Evolutionary conservation across 2,329 filamentous ascomycete species (phyloP).

Genomic region (Didymella arachidicola): DNA sequence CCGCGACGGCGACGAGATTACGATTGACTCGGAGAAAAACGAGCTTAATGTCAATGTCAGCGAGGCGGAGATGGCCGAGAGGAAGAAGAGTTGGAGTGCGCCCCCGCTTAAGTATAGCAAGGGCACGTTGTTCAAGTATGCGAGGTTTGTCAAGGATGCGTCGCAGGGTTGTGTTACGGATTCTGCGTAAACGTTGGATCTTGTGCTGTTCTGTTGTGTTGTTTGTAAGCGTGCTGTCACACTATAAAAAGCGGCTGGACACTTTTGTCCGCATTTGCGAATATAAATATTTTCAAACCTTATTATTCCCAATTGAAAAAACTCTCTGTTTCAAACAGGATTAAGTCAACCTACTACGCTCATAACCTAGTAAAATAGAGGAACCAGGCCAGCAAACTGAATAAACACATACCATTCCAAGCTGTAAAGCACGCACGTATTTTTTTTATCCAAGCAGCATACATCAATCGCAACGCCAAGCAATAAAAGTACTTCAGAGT

Average conservation of each 20-base stretch:
- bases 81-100: slow-evolving; percentile 63
- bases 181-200: slow-evolving; percentile 33
- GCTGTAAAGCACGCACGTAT: too few relatives aligned
- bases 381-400: too few relatives aligned
- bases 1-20: slow-evolving; percentile 78
- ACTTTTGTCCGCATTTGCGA: too few relatives aligned
- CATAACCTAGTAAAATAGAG: too few relatives aligned
- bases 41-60: slow-evolving; percentile 73
- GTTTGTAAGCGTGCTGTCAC: slow-evolving; percentile 4
- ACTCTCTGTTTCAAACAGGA: too few relatives aligned
- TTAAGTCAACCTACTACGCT: too few relatives aligned
- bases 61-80: slow-evolving; percentile 72
- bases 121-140: slow-evolving; percentile 68
- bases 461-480: too few relatives aligned
- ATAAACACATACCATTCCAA: too few relatives aligned
- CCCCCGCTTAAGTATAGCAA: slow-evolving; percentile 65
- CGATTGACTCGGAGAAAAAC: slow-evolving; percentile 84
- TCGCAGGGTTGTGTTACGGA: slow-evolving; percentile 68
- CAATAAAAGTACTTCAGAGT: too few relatives aligned
- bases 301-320: too few relatives aligned
- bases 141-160: slow-evolving; percentile 63
- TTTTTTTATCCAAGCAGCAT: too few relatives aligned
- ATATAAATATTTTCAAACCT: too few relatives aligned
- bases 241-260: neutral
- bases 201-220: neutral